A percentile compares a stretch with the other conserved stretches of the same genome.
Conservation (phyloP, 2,329 filamentous ascomycete genomes). For the Colletotrichum tropicale region DNA sequence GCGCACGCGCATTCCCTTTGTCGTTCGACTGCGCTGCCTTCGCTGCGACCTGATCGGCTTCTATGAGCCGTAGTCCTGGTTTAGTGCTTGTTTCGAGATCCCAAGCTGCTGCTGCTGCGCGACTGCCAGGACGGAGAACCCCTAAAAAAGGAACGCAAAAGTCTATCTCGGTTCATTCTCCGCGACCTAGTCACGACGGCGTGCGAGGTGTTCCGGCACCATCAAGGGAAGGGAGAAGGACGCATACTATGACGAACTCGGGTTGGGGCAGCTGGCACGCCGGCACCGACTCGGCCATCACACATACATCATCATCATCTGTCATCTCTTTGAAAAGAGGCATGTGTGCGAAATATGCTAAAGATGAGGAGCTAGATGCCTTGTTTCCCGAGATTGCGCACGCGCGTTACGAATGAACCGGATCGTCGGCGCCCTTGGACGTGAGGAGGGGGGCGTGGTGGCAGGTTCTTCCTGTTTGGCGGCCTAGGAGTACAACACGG, state of each 20-base stretch:
- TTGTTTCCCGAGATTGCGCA: not conserved
- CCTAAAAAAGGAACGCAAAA: not conserved
- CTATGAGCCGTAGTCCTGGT: not conserved
- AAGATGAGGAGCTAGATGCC: not conserved
- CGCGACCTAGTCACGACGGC: not conserved
- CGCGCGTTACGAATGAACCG: not conserved
- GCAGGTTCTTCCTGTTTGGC: not conserved
- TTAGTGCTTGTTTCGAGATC: not conserved
- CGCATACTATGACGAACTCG: not conserved
- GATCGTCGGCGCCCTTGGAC: not conserved
- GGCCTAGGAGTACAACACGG: not conserved
- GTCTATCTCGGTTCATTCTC: not conserved
- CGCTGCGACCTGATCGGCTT: not conserved
- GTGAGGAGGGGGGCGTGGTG: not conserved
- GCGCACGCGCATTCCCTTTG: not conserved
- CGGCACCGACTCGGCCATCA: not conserved
- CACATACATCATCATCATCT: not conserved
- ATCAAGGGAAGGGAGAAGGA: not conserved
- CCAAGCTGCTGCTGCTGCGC: not conserved
- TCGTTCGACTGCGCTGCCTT: not conserved
- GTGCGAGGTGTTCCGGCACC: not conserved
- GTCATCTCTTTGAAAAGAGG: not conserved
- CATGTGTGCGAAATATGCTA: not conserved
- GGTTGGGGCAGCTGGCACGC: not conserved
- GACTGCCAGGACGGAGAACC: not conserved